Conservation (phyloP, 208 protist species). For the Leishmania martiniquensis region DNA sequence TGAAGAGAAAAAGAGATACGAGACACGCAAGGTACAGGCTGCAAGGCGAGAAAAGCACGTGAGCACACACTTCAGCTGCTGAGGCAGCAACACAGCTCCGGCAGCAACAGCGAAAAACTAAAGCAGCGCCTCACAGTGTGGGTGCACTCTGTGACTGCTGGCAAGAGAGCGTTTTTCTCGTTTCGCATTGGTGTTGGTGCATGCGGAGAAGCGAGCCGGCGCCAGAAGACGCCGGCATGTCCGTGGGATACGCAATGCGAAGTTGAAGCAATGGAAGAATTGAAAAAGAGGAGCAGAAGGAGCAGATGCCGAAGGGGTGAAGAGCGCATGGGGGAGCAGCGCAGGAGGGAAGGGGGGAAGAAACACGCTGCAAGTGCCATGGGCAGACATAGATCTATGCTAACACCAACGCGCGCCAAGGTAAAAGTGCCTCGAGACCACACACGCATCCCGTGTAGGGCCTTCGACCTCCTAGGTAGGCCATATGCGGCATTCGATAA, state of each 20-base stretch:
- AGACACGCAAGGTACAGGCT: conserved; percentile 17
- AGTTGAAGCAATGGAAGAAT: background rate
- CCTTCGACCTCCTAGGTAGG: background rate
- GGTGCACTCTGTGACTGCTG: background rate
- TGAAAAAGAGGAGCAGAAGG: background rate
- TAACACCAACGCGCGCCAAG: background rate
- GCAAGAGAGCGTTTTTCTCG: background rate
- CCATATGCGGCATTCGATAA: background rate
- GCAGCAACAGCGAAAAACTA: background rate
- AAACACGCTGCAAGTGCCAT: background rate
- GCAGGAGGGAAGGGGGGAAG: background rate
- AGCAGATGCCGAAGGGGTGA: background rate
- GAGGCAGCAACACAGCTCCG: background rate
- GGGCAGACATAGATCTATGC: background rate
- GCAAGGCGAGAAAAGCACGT: background rate
- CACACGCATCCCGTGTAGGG: background rate
- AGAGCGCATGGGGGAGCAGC: background rate
- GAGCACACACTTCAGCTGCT: background rate
- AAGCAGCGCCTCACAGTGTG: background rate
- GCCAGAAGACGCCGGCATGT: background rate
- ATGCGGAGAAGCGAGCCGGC: background rate
- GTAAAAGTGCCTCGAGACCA: background rate
- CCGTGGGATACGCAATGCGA: background rate
- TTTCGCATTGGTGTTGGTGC: background rate
- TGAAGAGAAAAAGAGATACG: background rate